Conservation (phyloP, 257 asterid genomes). For the Fraxinus americana region DNA sequence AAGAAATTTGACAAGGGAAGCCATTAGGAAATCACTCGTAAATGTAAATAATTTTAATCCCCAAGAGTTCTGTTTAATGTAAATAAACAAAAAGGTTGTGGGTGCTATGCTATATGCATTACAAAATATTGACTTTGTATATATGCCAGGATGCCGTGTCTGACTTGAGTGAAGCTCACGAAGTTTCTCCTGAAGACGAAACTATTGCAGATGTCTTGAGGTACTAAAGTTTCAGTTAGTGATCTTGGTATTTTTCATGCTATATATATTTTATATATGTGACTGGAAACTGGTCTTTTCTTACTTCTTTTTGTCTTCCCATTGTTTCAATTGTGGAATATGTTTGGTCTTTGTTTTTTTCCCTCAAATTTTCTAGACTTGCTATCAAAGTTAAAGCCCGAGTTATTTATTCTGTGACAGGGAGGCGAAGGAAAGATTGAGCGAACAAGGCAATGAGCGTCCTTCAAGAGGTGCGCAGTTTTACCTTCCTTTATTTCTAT, state of each 20-base stretch:
- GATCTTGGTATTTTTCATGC: not conserved
- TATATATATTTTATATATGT: conserved; percentile 4
- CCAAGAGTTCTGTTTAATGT: too few species aligned
- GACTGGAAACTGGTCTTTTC: not conserved
- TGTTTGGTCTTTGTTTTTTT: not conserved
- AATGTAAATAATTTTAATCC: too few species aligned
- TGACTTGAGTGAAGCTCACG: conserved; percentile 81
- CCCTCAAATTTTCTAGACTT: conserved; percentile 6
- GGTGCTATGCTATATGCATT: too few species aligned
- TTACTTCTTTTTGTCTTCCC: not conserved
- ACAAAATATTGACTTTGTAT: conserved; percentile 21
- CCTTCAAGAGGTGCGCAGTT: conserved; percentile 59
- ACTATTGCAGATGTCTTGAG: conserved; percentile 84
- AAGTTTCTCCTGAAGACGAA: conserved; percentile 87
- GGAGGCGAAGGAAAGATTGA: conserved; percentile 68
- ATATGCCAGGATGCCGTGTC: conserved; percentile 74
- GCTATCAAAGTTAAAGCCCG: conserved; percentile 16
- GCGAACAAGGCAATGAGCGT: conserved; percentile 53
- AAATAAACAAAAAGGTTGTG: too few species aligned
- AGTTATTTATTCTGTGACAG: conserved; percentile 34
- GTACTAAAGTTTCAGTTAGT: conserved; percentile 39
- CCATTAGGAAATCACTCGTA: too few species aligned
- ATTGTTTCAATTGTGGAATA: conserved; percentile 10
- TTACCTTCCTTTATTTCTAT: conserved; percentile 7
- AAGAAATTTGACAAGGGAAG: too few species aligned